These are phyloP conservation scores for Pestalotiopsis sp. DNA, from an alignment of 2,329 filamentous ascomycete species.

Conservation along the genomic window DNA sequence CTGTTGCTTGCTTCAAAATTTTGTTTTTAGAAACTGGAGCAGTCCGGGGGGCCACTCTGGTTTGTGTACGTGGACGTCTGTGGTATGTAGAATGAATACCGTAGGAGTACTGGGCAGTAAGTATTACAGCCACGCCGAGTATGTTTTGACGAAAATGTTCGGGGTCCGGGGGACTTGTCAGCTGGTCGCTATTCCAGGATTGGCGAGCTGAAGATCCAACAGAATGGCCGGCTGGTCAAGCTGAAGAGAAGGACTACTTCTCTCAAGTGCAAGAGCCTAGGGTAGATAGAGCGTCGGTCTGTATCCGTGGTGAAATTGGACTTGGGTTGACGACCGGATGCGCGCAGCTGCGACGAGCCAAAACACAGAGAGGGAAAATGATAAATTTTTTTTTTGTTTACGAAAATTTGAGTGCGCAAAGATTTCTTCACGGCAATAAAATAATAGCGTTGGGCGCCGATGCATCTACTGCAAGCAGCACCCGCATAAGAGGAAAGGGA, in stretches of 20 bases:
- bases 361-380: neutral
- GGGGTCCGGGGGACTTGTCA: neutral
- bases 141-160: neutral
- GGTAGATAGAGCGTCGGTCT: neutral
- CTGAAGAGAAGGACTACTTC: neutral
- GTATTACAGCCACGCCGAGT: neutral
- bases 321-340: neutral
- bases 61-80: neutral
- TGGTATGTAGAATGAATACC: neutral
- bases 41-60: neutral
- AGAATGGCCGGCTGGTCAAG: neutral
- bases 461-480: slow-evolving; percentile 1
- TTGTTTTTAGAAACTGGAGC: slow-evolving; percentile 11
- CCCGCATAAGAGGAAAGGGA: neutral
- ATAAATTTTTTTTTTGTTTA: neutral
- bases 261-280: neutral
- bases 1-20: slow-evolving; percentile 4
- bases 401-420: slow-evolving; percentile 8
- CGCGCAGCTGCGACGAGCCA: neutral
- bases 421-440: slow-evolving; percentile 4
- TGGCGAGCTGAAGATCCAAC: neutral
- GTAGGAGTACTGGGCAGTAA: neutral
- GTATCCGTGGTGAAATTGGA: neutral
- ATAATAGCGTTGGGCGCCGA: slow-evolving; percentile 10
- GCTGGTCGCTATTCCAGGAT: neutral